Evolutionary conservation across 1,284 basidiomycete species (phyloP), one percentile per base, ranked within the genome.

Genomic region (Ganoderma lingzhi): DNA sequence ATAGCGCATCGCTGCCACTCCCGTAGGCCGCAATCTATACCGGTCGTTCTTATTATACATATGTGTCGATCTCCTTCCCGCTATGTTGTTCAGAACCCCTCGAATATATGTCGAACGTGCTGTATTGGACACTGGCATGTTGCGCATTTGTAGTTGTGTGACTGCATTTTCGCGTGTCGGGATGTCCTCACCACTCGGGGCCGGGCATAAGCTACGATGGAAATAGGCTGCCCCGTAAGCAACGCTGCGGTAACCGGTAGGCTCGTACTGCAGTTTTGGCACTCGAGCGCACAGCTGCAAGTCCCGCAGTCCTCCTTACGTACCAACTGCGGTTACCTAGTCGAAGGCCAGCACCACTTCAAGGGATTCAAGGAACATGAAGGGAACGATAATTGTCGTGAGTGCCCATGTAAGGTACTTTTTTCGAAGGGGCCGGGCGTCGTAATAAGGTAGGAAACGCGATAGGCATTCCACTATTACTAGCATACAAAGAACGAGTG

Each of bases 101-200:
- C 65, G 63, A 65, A 71, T 71, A 62, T 73, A 73, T 70, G 69
- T 70, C 63, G 62, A 68, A 61, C 58, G 63, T 73, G 69, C 69
- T 73, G 39, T 59, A 39, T 23, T 39, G 39, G 59, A 61, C 39
- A 32, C 58, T n/a, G 32, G 37, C n/a, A 39, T 59, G 37, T 14
- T 23, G 48, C n/a, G 28, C 58, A 23, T n/a, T n/a, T n/a, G 37
- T n/a, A 19, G 12, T 23, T 10, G 35, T 39, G 23, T 35, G n/a
- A 35, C 6, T 58, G 30, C 30, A n/a, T 17, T 35, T 58, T 32
- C 2, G 6, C 14, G 3, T 6, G 15, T 58, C 51, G 8, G 53
- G 5, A 5, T 6, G 10, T 23, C n/a, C 1, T 28, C 10, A 15
- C 12, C 17, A 35, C 15, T 12, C 8, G 4, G 35, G 8, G 8